A percentile compares a stretch with the other conserved stretches of the same genome.
These are phyloP conservation scores for Wallacemonas rigidus DNA, from an alignment of 208 protist species.

Conservation along the genomic window DNA sequence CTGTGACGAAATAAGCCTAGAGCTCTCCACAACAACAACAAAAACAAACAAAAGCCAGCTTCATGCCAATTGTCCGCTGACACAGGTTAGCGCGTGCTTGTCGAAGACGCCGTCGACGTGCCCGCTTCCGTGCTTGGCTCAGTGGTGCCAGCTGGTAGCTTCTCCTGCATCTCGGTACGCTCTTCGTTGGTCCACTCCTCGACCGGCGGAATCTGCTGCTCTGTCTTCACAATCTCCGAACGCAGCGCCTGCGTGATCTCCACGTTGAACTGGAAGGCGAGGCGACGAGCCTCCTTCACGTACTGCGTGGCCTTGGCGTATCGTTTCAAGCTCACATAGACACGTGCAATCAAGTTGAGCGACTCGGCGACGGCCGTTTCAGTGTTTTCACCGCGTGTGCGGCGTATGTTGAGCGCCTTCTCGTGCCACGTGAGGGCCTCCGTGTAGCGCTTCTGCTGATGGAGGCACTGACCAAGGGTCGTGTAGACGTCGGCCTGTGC, in stretches of 20 bases:
- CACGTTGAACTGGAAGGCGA: constrained; percentile 69
- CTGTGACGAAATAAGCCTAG: neutral
- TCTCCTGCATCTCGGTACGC: constrained; percentile 40
- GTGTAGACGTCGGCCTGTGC: constrained; percentile 89
- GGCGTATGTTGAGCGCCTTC: constrained; percentile 86
- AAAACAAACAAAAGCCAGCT: neutral
- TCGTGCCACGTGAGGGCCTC: constrained; percentile 78
- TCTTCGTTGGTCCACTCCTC: constrained; percentile 75
- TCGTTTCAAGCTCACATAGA: constrained; percentile 67
- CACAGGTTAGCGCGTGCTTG: no score
- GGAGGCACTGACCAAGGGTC: constrained; percentile 74
- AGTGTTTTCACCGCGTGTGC: constrained; percentile 76
- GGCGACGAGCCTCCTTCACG: constrained; percentile 74
- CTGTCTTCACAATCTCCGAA: constrained; percentile 77
- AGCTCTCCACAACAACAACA: neutral
- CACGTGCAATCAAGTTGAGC: constrained; percentile 83
- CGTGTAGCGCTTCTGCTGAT: constrained; percentile 51
- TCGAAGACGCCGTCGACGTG: neutral
- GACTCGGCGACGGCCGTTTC: constrained; percentile 82
- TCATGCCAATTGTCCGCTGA: no score
- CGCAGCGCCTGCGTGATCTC: constrained; percentile 73
- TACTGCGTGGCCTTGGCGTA: constrained; percentile 67
- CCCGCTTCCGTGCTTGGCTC: neutral
- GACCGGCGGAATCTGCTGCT: constrained; percentile 74
- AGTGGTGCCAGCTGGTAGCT: constrained; percentile 23